phyloP scores from a whole-genome alignment of 2,329 filamentous ascomycete species.

The Ophiostoma fasciatum region DNA sequence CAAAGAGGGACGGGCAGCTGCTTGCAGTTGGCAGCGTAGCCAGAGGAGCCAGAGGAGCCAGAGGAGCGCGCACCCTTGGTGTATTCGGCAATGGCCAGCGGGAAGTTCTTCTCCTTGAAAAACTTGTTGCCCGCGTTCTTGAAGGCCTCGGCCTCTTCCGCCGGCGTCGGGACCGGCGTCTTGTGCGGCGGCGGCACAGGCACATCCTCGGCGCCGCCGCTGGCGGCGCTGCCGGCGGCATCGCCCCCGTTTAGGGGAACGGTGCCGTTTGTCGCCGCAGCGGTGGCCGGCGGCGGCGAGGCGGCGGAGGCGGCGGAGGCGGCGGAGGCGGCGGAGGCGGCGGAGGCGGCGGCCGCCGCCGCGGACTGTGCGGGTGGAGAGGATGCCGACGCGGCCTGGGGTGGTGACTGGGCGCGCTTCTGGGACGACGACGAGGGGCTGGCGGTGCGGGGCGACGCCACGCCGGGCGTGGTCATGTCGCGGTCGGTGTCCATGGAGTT shows the following conservation, averaged over 20 bases:
- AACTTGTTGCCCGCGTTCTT: conserved; percentile 91
- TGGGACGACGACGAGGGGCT: conserved; percentile 1
- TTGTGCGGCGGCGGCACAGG: conserved; percentile 61
- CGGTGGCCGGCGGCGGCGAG: neutral
- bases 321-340: conserved; percentile 1
- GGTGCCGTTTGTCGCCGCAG: conserved; percentile 15
- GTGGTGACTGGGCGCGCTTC: conserved; percentile 20
- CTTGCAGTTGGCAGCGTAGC: too few relatives aligned
- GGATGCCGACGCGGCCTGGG: conserved; percentile 14
- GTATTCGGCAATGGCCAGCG: conserved; percentile 80
- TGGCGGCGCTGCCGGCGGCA: too few relatives aligned
- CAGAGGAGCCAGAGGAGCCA: conserved; percentile 24
- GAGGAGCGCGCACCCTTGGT: conserved; percentile 65
- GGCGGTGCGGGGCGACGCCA: conserved; percentile 11
- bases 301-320: conserved; percentile 18
- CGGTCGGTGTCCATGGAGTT: conserved; percentile 67
- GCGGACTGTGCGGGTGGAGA: neutral
- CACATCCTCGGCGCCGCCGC: conserved; percentile 20
- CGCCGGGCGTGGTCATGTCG: conserved; percentile 35
- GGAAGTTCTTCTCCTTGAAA: conserved; percentile 89
- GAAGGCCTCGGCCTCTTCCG: conserved; percentile 75
- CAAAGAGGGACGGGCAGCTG: too few relatives aligned
- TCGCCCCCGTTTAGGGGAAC: conserved; percentile 39
- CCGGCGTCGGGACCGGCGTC: conserved; percentile 45
- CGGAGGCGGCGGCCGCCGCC: conserved; percentile 18